These are phyloP conservation scores for Azolla pinnata DNA, from an alignment of 75 land plant species.

Conservation along the genomic window DNA sequence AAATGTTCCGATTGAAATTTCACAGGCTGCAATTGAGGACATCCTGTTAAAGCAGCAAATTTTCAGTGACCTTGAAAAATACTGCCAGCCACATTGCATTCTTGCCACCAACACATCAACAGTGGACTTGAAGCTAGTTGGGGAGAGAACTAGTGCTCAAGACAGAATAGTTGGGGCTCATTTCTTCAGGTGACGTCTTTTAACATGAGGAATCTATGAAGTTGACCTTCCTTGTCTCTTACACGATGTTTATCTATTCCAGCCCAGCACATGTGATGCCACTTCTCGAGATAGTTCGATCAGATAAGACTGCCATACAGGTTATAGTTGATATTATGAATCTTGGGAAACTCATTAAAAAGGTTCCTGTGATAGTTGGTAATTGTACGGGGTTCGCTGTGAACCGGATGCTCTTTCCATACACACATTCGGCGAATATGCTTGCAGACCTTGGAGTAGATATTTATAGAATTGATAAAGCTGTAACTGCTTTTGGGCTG, in stretches of 20 bases:
- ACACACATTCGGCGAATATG: conserved; percentile 57
- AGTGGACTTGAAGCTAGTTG: conserved; percentile 81
- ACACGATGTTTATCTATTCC: not conserved
- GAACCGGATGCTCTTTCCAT: conserved; percentile 88
- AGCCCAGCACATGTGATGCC: conserved; percentile 96
- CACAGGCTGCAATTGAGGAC: conserved; percentile 87
- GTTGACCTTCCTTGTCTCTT: not conserved
- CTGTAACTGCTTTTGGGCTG: conserved; percentile 75
- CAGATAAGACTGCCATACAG: conserved; percentile 81
- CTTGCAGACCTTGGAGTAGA: conserved; percentile 76
- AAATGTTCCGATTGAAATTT: conserved; percentile 2
- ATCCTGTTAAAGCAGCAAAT: conserved; percentile 78
- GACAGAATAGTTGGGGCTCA: conserved; percentile 95
- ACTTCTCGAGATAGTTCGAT: conserved; percentile 82
- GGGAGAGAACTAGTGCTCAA: conserved; percentile 64
- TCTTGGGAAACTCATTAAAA: conserved; percentile 81
- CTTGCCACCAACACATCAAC: conserved; percentile 94
- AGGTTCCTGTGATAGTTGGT: conserved; percentile 88
- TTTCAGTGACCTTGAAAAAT: conserved; percentile 75
- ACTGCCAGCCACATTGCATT: conserved; percentile 72
- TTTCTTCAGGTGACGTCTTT: conserved; percentile 72
- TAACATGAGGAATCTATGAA: not conserved
- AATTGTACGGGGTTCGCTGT: conserved; percentile 96
- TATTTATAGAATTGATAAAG: conserved; percentile 72
- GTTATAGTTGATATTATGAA: conserved; percentile 77